These are phyloP conservation scores for Borealophlyctis nickersoniae DNA, from an alignment of 192 early-diverging fungal species.

Conservation along the genomic window DNA sequence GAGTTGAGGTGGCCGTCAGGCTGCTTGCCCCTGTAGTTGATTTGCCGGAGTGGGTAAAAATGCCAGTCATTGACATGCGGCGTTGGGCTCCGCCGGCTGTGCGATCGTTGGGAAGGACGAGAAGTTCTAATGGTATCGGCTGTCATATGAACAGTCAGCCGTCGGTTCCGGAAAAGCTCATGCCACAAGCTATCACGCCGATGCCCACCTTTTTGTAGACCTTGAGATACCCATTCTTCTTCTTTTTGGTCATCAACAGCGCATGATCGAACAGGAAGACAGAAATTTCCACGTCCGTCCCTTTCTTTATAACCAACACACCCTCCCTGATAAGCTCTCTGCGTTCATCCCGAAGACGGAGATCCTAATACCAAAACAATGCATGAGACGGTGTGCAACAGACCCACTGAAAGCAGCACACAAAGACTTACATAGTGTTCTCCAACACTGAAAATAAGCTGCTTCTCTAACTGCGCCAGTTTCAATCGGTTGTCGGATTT, in stretches of 20 bases:
- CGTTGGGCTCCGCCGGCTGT: conserved; percentile 5
- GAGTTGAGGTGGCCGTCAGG: not conserved
- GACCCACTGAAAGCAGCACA: not conserved
- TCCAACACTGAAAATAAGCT: conserved; percentile 40
- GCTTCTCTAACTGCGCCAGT: conserved; percentile 68
- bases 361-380: conserved; percentile 46
- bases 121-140: conserved; percentile 79
- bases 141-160: conserved; percentile 21
- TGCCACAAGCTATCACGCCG: conserved; percentile 4
- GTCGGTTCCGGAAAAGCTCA: conserved; percentile 38
- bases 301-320: conserved; percentile 58
- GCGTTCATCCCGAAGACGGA: conserved; percentile 69
- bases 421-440: not conserved
- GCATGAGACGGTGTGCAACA: conserved; percentile 5
- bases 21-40: conserved; percentile 4
- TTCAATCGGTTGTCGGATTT: conserved; percentile 85
- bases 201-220: conserved; percentile 48
- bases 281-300: conserved; percentile 64
- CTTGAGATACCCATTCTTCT: conserved; percentile 48
- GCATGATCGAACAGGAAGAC: conserved; percentile 85
- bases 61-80: conserved; percentile 28
- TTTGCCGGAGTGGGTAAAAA: conserved; percentile 15
- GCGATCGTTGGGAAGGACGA: conserved; percentile 31
- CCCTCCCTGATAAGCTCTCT: conserved; percentile 78
- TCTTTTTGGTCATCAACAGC: conserved; percentile 36